Evolutionary conservation across 164 flowering plant genomes (phyloP).

Genomic region (Annona cherimola): DNA sequence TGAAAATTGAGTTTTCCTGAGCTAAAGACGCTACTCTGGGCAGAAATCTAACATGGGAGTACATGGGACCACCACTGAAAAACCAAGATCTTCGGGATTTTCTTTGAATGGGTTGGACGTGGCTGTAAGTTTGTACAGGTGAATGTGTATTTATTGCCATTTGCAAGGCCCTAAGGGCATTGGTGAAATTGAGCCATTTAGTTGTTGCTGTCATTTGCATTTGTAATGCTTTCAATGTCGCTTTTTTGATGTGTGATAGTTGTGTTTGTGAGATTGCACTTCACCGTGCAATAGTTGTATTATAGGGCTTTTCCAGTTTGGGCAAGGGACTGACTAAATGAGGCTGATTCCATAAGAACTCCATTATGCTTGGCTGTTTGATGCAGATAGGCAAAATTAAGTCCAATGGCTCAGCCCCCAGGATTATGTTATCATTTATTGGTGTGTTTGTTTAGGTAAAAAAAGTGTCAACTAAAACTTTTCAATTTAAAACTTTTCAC

Average conservation of each 20-base stretch:
- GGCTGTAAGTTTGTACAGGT: conserved; percentile 12
- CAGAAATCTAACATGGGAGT: not conserved
- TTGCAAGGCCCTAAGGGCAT: not conserved
- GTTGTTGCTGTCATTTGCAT: not conserved
- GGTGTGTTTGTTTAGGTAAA: no score
- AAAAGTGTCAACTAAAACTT: no score
- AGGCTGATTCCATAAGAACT: not conserved
- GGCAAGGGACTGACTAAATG: not conserved
- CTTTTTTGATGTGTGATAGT: not conserved
- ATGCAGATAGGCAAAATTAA: no score
- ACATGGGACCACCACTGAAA: not conserved
- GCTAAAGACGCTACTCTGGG: not conserved
- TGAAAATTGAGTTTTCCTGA: not conserved
- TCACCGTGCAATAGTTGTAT: not conserved
- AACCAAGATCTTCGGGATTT: not conserved
- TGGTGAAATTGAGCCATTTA: not conserved
- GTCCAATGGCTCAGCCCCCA: no score
- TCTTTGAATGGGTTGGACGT: not conserved
- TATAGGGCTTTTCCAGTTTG: not conserved
- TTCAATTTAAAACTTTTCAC: no score
- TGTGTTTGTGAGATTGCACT: not conserved
- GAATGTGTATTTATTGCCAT: not conserved
- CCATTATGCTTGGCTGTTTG: no score
- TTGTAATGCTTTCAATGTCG: not conserved
- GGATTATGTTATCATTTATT: no score